Evolutionary conservation across 2,329 filamentous ascomycete species (phyloP), one percentile per base, ranked within the genome.

Genomic region (Diaporthe destruens): DNA sequence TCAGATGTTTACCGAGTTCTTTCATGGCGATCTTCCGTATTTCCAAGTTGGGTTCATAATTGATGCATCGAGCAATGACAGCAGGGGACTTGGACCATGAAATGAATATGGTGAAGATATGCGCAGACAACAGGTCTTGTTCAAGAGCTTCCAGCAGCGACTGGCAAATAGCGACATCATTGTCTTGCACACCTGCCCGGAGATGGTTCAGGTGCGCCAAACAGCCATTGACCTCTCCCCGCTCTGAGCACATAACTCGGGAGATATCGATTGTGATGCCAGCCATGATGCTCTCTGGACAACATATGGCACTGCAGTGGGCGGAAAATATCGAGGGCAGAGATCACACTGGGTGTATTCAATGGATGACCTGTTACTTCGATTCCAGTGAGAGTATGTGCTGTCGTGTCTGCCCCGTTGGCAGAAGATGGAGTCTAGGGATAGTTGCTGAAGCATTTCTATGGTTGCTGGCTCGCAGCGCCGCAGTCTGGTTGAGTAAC

Each of bases 41-140:
- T 29, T 7, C 20, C 2, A 39, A 4, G 55, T 56, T 55, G 18
- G 36, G 18, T 29, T 47, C 55, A n/a, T 44, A 72, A 14, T 55
- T 36, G 11, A 72, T 39, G 25, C 71, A 69, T 20, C 14, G 47
- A 3, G 16, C 23, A 12, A 72, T 9, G 12, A 72, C 65, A 18
- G 42, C n/a, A 25, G 54, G 34, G 11, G 57, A 53, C 36, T 59
- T 59, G 7, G 63, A 72, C 71, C 71, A 72, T 7, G 71, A 14
- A 25, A 72, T 51, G 34, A 72, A 69, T 29, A 69, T 23, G 14
- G 47, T 61, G 47, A 72, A 69, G 51, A 49, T 14, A 14, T 44
- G 3, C 9, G 47, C 14, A n/a, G 32, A 51, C 4, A 72, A 2
- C 65, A 54, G 3, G 51, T 55, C 55, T 4, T 55, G 36, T 29